Evolutionary conservation across 306 rosid species (phyloP).

Genomic region (Potentilla sterilis): DNA sequence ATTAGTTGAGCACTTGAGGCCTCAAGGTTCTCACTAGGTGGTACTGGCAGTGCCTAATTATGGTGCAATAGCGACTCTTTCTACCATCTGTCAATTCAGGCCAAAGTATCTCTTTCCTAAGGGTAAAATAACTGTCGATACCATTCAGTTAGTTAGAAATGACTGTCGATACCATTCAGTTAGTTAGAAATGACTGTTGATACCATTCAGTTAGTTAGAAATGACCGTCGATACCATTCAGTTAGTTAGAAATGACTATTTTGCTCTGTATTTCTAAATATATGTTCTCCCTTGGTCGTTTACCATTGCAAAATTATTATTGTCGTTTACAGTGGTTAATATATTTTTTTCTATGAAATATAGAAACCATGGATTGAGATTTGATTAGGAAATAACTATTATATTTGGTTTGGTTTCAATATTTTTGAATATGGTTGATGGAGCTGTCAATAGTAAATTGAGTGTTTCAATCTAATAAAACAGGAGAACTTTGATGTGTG

Average conservation of each 20-base stretch:
- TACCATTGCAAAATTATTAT: neutral
- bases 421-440: conserved; percentile 23
- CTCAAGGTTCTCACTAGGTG: too few species aligned
- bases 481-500: conserved; percentile 96
- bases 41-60: too few species aligned
- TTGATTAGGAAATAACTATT: neutral
- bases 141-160: too few species aligned
- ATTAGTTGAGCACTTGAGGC: too few species aligned
- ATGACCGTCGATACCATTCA: neutral
- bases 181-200: neutral
- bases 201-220: neutral
- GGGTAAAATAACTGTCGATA: too few species aligned
- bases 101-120: too few species aligned
- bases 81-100: too few species aligned
- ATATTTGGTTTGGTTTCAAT: neutral
- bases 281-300: neutral
- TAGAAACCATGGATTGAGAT: neutral
- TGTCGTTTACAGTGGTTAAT: neutral
- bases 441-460: conserved; percentile 45
- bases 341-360: neutral
- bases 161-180: neutral
- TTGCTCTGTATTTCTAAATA: neutral
- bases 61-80: too few species aligned
- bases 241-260: neutral
- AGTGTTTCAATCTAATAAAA: conserved; percentile 69